These are phyloP conservation scores for Phylloboletellus chloephorus DNA, from an alignment of 1,284 basidiomycete genomes.

Conservation along the genomic window DNA sequence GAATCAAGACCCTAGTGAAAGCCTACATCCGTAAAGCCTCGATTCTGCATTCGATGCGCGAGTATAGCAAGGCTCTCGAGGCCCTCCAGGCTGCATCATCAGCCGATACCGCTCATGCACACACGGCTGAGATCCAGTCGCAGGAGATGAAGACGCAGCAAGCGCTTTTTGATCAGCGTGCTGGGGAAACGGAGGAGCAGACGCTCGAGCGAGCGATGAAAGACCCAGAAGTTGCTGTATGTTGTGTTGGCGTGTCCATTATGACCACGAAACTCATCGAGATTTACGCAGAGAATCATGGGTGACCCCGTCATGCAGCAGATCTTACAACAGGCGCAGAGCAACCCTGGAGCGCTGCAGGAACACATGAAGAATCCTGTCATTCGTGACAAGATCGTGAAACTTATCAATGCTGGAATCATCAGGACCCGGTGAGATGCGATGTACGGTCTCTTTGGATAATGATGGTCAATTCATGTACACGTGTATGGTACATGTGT, in stretches of 20 bases:
- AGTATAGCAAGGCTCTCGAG: constrained; percentile 83
- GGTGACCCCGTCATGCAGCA: constrained; percentile 86
- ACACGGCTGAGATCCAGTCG: constrained; percentile 74
- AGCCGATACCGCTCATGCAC: constrained; percentile 72
- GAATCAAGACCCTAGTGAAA: constrained; percentile 57
- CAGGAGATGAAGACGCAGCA: constrained; percentile 78
- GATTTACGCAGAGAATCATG: constrained; percentile 63
- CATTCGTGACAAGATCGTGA: constrained; percentile 82
- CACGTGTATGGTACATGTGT: constrained; percentile 21
- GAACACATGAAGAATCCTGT: constrained; percentile 97
- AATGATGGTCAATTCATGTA: constrained; percentile 14
- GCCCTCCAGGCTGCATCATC: constrained; percentile 73
- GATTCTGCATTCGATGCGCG: constrained; percentile 87
- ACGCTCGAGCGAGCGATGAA: constrained; percentile 92
- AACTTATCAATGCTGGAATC: constrained; percentile 91
- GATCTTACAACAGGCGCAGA: constrained; percentile 93
- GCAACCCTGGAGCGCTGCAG: constrained; percentile 83
- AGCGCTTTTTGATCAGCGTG: constrained; percentile 78
- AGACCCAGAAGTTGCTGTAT: constrained; percentile 90
- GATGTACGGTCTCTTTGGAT: constrained; percentile 7
- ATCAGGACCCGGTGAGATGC: constrained; percentile 64
- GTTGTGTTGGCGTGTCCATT: constrained; percentile 27
- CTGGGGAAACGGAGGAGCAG: constrained; percentile 88
- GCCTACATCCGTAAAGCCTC: constrained; percentile 93
- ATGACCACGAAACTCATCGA: constrained; percentile 8